Evolutionary conservation across 306 rosid species (phyloP).

Genomic region (Cajanus cajan): DNA sequence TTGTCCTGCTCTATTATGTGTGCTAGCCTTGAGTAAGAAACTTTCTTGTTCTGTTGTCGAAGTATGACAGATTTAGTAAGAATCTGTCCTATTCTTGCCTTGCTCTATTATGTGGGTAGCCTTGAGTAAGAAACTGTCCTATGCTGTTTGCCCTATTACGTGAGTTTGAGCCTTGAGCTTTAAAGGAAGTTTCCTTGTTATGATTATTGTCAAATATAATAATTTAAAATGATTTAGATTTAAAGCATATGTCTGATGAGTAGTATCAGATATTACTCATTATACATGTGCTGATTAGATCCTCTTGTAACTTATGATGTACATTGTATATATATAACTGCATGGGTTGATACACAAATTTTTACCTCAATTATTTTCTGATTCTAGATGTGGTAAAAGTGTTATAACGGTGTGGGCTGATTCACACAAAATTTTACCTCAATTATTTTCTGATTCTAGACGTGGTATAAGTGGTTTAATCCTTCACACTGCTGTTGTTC

Average conservation of each 20-base stretch:
- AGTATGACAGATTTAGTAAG: not conserved
- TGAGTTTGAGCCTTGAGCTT: no score
- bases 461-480: not conserved
- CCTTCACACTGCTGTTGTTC: not conserved
- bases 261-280: not conserved
- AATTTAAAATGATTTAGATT: not conserved
- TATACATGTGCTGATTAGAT: not conserved
- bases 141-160: not conserved
- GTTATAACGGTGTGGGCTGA: no score
- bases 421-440: not conserved
- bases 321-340: not conserved
- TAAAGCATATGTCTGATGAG: not conserved
- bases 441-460: not conserved
- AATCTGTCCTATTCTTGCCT: not conserved
- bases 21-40: conserved; percentile 6
- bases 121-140: conserved; percentile 1
- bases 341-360: not conserved
- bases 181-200: not conserved
- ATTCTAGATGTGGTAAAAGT: no score
- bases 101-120: not conserved
- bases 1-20: not conserved
- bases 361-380: not conserved
- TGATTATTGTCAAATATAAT: not conserved
- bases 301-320: not conserved
- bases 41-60: not conserved